Evolutionary conservation across 169 alveolate species (phyloP).

Genomic region (Plasmodium falciparum): DNA sequence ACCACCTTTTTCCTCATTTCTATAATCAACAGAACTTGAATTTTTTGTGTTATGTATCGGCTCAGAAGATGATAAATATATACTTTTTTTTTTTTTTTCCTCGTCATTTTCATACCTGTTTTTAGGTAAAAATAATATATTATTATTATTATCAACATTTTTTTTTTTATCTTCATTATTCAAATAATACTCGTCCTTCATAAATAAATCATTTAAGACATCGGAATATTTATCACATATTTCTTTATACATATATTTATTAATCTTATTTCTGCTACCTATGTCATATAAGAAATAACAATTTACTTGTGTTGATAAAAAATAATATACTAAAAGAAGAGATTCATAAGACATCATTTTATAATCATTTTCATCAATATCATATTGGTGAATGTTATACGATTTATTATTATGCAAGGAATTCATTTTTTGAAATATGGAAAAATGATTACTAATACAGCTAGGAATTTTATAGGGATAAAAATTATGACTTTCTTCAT

Average conservation of each 20-base stretch:
- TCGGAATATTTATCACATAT: conserved; percentile 15
- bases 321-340: conserved; percentile 59
- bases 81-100: too few relatives aligned
- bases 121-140: too few relatives aligned
- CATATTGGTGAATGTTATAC: neutral
- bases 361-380: conserved; percentile 48
- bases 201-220: neutral
- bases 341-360: conserved; percentile 66
- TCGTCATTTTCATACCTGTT: too few relatives aligned
- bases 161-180: too few relatives aligned
- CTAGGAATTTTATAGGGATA: conserved; percentile 60
- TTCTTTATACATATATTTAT: conserved; percentile 10
- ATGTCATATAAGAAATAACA: conserved; percentile 42
- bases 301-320: conserved; percentile 46
- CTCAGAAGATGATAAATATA: too few relatives aligned
- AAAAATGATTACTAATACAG: conserved; percentile 31
- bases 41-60: too few relatives aligned
- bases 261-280: conserved; percentile 9
- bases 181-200: neutral
- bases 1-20: neutral
- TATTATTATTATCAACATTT: too few relatives aligned
- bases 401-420: neutral
- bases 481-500: conserved; percentile 69
- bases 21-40: too few relatives aligned
- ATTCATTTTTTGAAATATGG: conserved; percentile 4